Conservation (phyloP, 73 alveolate species). For the Loxodes magnus region DNA sequence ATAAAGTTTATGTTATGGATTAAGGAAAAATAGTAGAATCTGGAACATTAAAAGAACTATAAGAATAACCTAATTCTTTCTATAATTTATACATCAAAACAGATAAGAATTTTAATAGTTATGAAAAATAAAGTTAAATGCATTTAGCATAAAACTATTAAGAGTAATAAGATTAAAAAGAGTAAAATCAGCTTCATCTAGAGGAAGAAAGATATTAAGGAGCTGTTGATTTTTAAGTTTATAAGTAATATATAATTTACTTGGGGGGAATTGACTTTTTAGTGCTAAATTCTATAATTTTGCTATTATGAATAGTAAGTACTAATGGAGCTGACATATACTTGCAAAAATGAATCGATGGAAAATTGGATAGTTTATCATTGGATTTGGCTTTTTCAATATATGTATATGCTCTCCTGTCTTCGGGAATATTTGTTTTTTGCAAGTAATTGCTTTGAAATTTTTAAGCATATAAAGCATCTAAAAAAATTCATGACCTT, state of each 20-base stretch:
- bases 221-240: constrained; percentile 8
- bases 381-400: not conserved
- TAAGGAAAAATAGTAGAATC: constrained; percentile 49
- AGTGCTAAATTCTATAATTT: constrained; percentile 14
- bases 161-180: constrained; percentile 7
- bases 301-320: constrained; percentile 29
- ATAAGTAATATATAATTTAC: not conserved
- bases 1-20: constrained; percentile 21
- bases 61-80: not conserved
- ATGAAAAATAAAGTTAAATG: not conserved
- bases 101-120: not conserved
- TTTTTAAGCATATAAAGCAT: constrained; percentile 21
- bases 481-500: constrained; percentile 47
- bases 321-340: not conserved
- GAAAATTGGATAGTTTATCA: not conserved
- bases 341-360: not conserved
- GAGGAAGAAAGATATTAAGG: constrained; percentile 42
- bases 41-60: not conserved
- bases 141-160: not conserved
- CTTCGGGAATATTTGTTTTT: not conserved
- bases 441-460: not conserved
- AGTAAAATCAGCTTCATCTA: constrained; percentile 1
- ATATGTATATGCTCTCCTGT: not conserved
- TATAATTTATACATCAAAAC: not conserved
- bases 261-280: constrained; percentile 12